These are phyloP conservation scores for Rosa chinensis DNA, from an alignment of 306 rosid species.

Conservation along the genomic window DNA sequence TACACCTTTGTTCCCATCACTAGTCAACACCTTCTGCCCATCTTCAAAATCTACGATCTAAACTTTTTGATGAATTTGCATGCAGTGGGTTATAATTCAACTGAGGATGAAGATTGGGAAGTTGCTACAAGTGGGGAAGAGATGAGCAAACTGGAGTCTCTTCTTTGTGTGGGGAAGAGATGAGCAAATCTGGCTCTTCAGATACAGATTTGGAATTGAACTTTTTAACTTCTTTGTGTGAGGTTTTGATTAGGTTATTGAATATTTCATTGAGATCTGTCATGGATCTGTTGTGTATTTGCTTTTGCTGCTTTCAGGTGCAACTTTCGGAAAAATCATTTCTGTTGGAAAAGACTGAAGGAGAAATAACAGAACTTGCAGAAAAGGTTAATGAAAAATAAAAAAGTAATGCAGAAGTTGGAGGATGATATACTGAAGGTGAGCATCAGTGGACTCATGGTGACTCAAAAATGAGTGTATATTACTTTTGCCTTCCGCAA, in stretches of 20 bases:
- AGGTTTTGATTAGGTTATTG: background rate
- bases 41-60: background rate
- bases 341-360: constrained; percentile 70
- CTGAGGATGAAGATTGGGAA: constrained; percentile 99
- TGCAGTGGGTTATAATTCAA: constrained; percentile 97
- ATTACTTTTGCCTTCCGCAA: constrained; percentile 21
- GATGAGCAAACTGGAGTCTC: constrained; percentile 99
- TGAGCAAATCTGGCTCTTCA: background rate
- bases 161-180: constrained; percentile 34
- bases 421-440: constrained; percentile 98
- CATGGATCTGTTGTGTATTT: background rate
- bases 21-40: no score
- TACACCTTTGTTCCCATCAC: no score
- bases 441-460: constrained; percentile 23
- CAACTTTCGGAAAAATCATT: constrained; percentile 70
- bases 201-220: background rate
- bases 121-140: constrained; percentile 95
- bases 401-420: constrained; percentile 85
- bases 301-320: constrained; percentile 55
- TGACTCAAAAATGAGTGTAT: background rate
- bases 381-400: constrained; percentile 65
- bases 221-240: background rate
- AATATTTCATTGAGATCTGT: background rate
- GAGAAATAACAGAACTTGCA: constrained; percentile 62
- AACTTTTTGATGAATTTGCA: constrained; percentile 36